Evolutionary conservation across 2,329 filamentous ascomycete genomes (phyloP).

Genomic region (Alternaria brassicicola): DNA sequence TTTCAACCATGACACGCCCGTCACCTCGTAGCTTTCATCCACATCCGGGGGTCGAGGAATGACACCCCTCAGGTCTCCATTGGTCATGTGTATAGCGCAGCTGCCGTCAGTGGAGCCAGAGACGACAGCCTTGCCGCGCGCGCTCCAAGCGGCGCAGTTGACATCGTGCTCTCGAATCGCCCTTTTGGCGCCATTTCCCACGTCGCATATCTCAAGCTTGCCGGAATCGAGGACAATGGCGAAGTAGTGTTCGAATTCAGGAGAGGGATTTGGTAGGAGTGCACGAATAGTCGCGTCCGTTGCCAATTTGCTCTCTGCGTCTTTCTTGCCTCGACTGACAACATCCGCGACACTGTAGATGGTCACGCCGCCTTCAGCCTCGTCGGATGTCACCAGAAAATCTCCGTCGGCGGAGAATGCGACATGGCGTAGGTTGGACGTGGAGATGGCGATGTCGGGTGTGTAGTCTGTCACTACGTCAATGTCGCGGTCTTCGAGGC

Average conservation of each 20-base stretch:
- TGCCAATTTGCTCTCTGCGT: slow-evolving; percentile 74
- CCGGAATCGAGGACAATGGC: slow-evolving; percentile 82
- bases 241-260: slow-evolving; percentile 74
- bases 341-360: slow-evolving; percentile 75
- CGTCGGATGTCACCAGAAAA: slow-evolving; percentile 81
- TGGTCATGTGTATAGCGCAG: slow-evolving; percentile 80
- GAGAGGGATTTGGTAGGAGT: slow-evolving; percentile 79
- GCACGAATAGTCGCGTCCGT: slow-evolving; percentile 77
- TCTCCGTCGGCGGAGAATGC: slow-evolving; percentile 90
- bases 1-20: slow-evolving; percentile 84
- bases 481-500: slow-evolving; percentile 51
- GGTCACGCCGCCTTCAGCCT: slow-evolving; percentile 78
- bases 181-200: slow-evolving; percentile 63
- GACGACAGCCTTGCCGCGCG: slow-evolving; percentile 88
- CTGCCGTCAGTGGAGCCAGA: slow-evolving; percentile 83
- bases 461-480: slow-evolving; percentile 73
- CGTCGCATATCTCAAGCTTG: slow-evolving; percentile 81
- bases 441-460: slow-evolving; percentile 73
- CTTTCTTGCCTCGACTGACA: slow-evolving; percentile 65
- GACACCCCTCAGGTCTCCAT: slow-evolving; percentile 75
- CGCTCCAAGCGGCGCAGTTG: slow-evolving; percentile 88
- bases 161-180: slow-evolving; percentile 74
- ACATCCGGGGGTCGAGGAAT: slow-evolving; percentile 79
- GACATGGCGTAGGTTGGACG: slow-evolving; percentile 84
- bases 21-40: slow-evolving; percentile 66